Evolutionary conservation across 495 filamentous ascomycete genomes (phyloP), one percentile per base, ranked within the genome.

Genomic region (Chaetomium cochliodes): DNA sequence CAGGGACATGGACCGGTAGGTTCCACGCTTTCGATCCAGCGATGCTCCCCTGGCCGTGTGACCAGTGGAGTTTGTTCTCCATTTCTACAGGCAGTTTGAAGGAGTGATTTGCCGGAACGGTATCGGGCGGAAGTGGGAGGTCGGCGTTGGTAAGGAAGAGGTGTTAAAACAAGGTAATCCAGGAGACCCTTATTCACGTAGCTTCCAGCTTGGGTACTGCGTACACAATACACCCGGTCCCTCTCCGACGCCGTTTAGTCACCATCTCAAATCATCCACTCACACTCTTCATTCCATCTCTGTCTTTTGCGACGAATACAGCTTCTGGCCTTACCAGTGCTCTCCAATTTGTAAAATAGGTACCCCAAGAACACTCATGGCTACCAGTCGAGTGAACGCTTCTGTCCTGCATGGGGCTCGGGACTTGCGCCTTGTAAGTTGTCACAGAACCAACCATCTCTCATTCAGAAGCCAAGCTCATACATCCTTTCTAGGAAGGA

Each of bases 371-470:
- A 7, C 13, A 16, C 8, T 6, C 26, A 74, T 74, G 72, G 54
- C 68, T 44, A 49, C 41, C 16, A 13, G 53, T 7, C 63, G 72
- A 63, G 74, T 86, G 44, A 76, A 84, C 70, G 87, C 88, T 13
- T 90, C 89, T 13, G 86, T 92, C 58, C 82, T 92, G 47, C 84
- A 90, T 68, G 88, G 86, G 28, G 83, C 86, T 46, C 85, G 85
- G 69, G 88, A 91, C 58, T 80, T 92, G 63, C 84, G 85, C 30
- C 68, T 89, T 22, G 88, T 89, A 85, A 68, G 82, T 37, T 42
- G 18, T 2, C 12, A 53, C 37, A 51, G 28, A n/a, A 37, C 4
- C 41, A 37, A 37, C 13, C 13, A 51, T 58, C 23, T 47, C 60
- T 28, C 49, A n/a, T 41, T 2, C 59, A 8, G 5, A 18, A 22